Evolutionary conservation across 768 basidiomycete species (phyloP), one percentile per base, ranked within the genome.

Genomic region (Cubamyces lactineus): DNA sequence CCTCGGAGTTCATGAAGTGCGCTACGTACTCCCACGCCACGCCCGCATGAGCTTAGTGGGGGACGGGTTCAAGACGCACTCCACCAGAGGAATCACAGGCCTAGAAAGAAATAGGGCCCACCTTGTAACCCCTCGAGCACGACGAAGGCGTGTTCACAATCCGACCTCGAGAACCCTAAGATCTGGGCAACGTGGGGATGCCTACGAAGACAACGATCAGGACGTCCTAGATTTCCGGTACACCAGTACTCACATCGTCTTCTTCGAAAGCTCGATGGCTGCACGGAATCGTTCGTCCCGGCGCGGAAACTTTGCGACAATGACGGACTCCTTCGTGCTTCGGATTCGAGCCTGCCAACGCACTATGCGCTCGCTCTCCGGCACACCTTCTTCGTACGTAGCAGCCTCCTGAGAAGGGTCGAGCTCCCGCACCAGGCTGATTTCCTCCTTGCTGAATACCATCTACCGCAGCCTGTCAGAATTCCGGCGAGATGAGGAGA

Each of bases 151-250:
- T 28, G 34, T 2, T 26, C 24, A 13, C n/a, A 56, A 19, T 47
- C 45, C 6, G 43, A 30, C 12, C 45, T 38, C 19, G 55, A 56
- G n/a, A 39, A 47, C 13, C 43, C 55, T 6, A 56, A 15, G 11
- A 56, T 56, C 28, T 28, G 55, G 17, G 49, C 34, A 26, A 59
- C 21, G 26, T 52, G 49, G 8, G 57, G 57, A 47, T 59, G 48
- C 28, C 49, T 50, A 28, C 28, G 23, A 11, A 24, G 23, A 24
- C 1, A 19, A 3, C 13, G 46, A 6, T 26, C 9, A 49, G 34
- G 2, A 9, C 15, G 4, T n/a, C 7, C n/a, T 5, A 16, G 12
- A 47, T n/a, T 16, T 2, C 38, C 34, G 2, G 9, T 0, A 38
- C 11, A 24, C 4, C 2, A 21, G 5, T 4, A 34, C 49, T 23